These are phyloP conservation scores for Toxoplasma gondii DNA, from an alignment of 169 alveolate species.

Conservation along the genomic window DNA sequence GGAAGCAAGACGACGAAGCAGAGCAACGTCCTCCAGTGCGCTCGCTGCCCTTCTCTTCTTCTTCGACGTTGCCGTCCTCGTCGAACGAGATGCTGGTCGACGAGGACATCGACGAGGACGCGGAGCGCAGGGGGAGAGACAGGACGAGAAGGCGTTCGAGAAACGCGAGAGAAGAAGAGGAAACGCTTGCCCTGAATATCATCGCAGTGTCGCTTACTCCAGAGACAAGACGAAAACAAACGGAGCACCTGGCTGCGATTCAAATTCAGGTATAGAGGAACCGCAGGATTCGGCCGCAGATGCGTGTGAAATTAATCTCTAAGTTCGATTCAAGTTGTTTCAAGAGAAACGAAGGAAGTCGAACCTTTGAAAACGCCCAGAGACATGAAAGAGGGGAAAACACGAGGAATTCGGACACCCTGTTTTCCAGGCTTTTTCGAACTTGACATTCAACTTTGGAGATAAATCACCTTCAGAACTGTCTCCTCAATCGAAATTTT, in stretches of 20 bases:
- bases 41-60: not conserved
- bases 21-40: not conserved
- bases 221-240: not conserved
- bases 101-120: slow-evolving; percentile 4
- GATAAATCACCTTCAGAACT: too few relatives aligned
- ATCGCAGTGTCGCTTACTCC: slow-evolving; percentile 6
- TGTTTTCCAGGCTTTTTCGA: too few relatives aligned
- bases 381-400: too few relatives aligned
- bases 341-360: too few relatives aligned
- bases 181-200: not conserved
- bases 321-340: too few relatives aligned
- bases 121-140: not conserved
- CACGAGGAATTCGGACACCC: too few relatives aligned
- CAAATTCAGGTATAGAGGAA: not conserved
- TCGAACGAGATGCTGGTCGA: not conserved
- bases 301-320: too few relatives aligned
- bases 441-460: too few relatives aligned
- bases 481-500: too few relatives aligned
- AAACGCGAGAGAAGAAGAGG: not conserved
- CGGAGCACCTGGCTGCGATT: not conserved
- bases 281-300: not conserved
- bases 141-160: not conserved
- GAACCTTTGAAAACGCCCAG: too few relatives aligned
- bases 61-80: not conserved
- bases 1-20: not conserved